Evolutionary conservation across 371 early-diverging fungal genomes (phyloP).

Genomic region (Quaeritorhiza haematococci): DNA sequence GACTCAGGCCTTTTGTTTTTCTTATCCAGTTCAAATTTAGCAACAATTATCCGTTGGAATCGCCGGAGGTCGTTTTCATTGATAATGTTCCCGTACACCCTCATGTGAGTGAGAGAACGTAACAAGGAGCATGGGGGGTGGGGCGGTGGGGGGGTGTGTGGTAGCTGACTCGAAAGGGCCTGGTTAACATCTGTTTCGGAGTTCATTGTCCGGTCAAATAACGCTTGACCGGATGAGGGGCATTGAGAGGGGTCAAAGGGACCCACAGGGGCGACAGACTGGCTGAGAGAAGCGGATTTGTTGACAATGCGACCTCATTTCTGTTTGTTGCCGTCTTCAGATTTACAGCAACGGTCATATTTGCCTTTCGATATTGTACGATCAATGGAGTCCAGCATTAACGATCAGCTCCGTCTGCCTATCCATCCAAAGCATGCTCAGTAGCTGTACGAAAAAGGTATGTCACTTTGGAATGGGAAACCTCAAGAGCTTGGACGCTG

Average conservation of each 20-base stretch:
- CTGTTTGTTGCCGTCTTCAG: slow-evolving; percentile 31
- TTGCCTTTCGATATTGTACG: slow-evolving; percentile 92
- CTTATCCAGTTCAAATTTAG: slow-evolving; percentile 68
- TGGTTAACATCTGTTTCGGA: too few relatives aligned
- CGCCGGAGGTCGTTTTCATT: slow-evolving; percentile 77
- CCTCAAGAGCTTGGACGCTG: not conserved
- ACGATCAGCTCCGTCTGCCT: slow-evolving; percentile 91
- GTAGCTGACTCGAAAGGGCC: too few relatives aligned
- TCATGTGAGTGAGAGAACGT: slow-evolving; percentile 58
- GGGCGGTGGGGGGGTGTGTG: too few relatives aligned
- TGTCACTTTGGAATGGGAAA: not conserved
- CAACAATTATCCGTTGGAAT: slow-evolving; percentile 77
- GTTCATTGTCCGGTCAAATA: too few relatives aligned
- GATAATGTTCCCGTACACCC: slow-evolving; percentile 73
- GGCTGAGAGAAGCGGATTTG: too few relatives aligned
- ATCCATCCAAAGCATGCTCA: slow-evolving; percentile 88
- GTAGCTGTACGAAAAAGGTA: slow-evolving; percentile 73
- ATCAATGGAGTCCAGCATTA: slow-evolving; percentile 93
- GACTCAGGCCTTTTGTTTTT: not conserved
- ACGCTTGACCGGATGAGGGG: too few relatives aligned
- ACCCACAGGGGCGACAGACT: too few relatives aligned
- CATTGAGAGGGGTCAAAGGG: too few relatives aligned
- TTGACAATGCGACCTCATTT: too few relatives aligned
- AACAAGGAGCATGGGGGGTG: too few relatives aligned
- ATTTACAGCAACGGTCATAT: slow-evolving; percentile 91